Evolutionary conservation across 257 asterid species (phyloP).

Genomic region (Linaria vulgaris): DNA sequence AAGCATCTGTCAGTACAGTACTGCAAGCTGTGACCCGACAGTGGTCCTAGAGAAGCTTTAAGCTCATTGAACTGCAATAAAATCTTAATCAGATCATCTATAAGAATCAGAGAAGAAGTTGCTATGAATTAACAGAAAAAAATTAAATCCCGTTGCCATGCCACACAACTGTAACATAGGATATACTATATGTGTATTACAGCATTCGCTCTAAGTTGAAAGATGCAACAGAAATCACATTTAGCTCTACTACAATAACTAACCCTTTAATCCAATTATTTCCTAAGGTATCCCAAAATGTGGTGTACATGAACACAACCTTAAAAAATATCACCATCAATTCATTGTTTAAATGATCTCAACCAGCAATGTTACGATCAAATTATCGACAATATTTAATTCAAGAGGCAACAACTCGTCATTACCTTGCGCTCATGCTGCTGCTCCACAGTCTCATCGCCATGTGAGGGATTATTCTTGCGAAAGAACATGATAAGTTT

Average conservation of each 20-base stretch:
- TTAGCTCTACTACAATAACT: too few species aligned
- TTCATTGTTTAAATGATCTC: neutral
- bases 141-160: too few species aligned
- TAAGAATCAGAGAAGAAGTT: neutral
- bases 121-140: too few species aligned
- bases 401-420: neutral
- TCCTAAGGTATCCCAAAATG: too few species aligned
- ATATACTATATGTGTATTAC: too few species aligned
- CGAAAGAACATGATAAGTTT: slow-evolving; percentile 59
- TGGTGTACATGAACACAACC: too few species aligned
- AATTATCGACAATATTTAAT: neutral
- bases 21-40: slow-evolving; percentile 59
- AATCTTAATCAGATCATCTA: slow-evolving; percentile 11
- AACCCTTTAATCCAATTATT: too few species aligned
- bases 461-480: slow-evolving; percentile 47
- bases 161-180: too few species aligned
- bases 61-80: slow-evolving; percentile 70
- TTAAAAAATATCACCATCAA: too few species aligned
- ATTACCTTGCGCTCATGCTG: slow-evolving; percentile 71
- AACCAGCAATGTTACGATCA: neutral
- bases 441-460: slow-evolving; percentile 52
- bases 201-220: neutral
- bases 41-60: slow-evolving; percentile 67
- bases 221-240: neutral
- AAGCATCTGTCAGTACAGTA: slow-evolving; percentile 79